Percentiles rank a stretch among this genome's conserved stretches.
These are phyloP conservation scores for Tylopilus orsonianus DNA, from an alignment of 1,284 basidiomycete species.

Conservation along the genomic window DNA sequence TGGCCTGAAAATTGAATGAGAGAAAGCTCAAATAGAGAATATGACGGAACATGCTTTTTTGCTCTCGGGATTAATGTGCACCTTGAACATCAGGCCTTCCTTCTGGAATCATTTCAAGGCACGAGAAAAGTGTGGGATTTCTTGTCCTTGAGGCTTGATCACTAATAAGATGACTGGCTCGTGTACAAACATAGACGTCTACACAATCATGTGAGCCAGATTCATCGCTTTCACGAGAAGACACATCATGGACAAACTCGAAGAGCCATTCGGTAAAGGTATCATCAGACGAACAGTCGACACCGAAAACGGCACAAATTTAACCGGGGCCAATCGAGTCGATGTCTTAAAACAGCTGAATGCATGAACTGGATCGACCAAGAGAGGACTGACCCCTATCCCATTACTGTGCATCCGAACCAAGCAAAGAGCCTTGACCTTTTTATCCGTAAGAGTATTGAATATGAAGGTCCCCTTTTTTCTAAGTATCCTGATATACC, in stretches of 20 bases:
- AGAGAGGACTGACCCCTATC: slow-evolving; percentile 74
- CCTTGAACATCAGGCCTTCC: slow-evolving; percentile 98
- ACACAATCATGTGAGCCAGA: neutral
- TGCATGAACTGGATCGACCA: neutral
- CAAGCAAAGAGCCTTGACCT: slow-evolving; percentile 95
- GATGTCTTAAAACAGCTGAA: slow-evolving; percentile 63
- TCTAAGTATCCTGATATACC: slow-evolving; percentile 95
- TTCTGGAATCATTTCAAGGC: slow-evolving; percentile 98
- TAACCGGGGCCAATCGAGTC: slow-evolving; percentile 96
- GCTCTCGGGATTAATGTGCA: slow-evolving; percentile 92
- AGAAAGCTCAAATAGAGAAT: neutral
- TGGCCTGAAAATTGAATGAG: slow-evolving; percentile 62
- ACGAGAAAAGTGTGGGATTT: slow-evolving; percentile 94
- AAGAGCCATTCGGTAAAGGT: slow-evolving; percentile 95
- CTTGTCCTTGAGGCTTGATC: slow-evolving; percentile 88
- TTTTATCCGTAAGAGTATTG: slow-evolving; percentile 96
- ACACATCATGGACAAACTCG: slow-evolving; percentile 84
- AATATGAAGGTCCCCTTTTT: slow-evolving; percentile 84
- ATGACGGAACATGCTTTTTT: slow-evolving; percentile 69
- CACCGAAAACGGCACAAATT: slow-evolving; percentile 99
- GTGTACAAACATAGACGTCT: slow-evolving; percentile 99
- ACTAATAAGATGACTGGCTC: slow-evolving; percentile 98
- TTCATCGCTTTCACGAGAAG: neutral
- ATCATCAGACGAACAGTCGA: slow-evolving; percentile 98
- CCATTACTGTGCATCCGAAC: slow-evolving; percentile 99